Base-by-base conservation (phyloP, 2,329 filamentous ascomycete species). In the Nothophaeocryptopus gaeumannii region DNA sequence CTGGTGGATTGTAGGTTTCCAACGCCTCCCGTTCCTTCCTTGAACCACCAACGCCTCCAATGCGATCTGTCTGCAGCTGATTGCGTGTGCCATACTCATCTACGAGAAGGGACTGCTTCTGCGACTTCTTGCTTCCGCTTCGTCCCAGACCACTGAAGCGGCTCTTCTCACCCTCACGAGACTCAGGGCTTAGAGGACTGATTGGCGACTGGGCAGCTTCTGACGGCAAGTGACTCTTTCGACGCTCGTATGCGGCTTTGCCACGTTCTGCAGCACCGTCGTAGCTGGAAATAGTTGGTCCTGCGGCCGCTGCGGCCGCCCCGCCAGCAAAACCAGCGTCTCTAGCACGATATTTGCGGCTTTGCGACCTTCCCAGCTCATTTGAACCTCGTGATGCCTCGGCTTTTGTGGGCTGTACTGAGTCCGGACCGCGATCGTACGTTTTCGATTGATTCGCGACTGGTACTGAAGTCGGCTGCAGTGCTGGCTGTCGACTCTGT, bases 1-100 rank as follows among this genome's bases (percentile, higher is more conserved):
- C 59, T 45, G 66, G 50, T 62, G 69, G 55, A 50, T 72, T 58
- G 65, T 70, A 50, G 43, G 68, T 47, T 33, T 65, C 62, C 42
- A 72, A 59, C 50, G 60, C 58, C 56, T 64, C 49, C 59, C 37
- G 55, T 55, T 61, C 62, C 53, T 50, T 52, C 37, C 44, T 54
- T 20, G 51, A 47, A 50, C 70, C 63, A 44, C 66, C 39, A 5
- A 48, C 40, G 48, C 70, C 63, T 45, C 67, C 55, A 10, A 45
- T 63, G 9, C 67, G 67, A 26, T 73, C 64, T 43, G 66, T 63
- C 33, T 72, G 67, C 59, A 73, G 65, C 67, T 67, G 14, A 63
- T 67, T n/a, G 58, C 65, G 35, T 29, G 51, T 35, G 8, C 20
- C 39, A 13, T 58, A 50, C 10, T 53, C 55, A 16, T 55, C 45